Percentiles rank a stretch among this genome's conserved stretches.
Evolutionary conservation across 192 early-diverging fungal genomes (phyloP).

Genomic region (Backusella parvicylindrica): DNA sequence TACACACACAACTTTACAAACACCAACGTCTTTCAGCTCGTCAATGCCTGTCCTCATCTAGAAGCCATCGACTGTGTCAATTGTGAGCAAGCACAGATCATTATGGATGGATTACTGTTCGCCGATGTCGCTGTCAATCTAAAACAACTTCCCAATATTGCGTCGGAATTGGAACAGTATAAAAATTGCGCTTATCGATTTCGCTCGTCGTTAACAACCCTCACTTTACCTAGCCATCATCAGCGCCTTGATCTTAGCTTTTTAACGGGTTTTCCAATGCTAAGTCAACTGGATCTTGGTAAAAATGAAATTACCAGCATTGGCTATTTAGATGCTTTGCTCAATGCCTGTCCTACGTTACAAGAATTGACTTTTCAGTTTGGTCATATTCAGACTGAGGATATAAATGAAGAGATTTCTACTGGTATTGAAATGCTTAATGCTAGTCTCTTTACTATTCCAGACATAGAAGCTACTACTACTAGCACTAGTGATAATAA

Average conservation of each 20-base stretch:
- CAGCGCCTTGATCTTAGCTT: neutral
- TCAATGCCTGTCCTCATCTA: neutral
- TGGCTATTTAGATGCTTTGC: neutral
- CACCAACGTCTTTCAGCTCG: neutral
- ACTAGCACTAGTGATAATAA: neutral
- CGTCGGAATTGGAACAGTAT: neutral
- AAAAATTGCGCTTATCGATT: constrained; percentile 4
- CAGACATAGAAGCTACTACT: neutral
- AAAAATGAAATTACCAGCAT: neutral
- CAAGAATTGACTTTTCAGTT: neutral
- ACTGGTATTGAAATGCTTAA: neutral
- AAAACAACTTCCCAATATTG: neutral
- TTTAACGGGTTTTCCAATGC: neutral
- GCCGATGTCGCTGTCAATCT: neutral
- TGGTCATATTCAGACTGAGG: neutral
- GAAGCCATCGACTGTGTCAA: neutral
- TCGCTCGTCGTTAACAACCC: neutral
- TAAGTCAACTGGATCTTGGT: neutral
- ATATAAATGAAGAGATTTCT: neutral
- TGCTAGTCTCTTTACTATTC: neutral
- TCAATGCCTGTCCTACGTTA: constrained; percentile 3
- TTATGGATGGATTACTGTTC: neutral
- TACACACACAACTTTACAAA: neutral
- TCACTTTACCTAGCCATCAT: neutral
- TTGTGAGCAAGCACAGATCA: neutral